Evolutionary conservation across 352 stramenopile species (phyloP).

Genomic region (Pythium periplocum): DNA sequence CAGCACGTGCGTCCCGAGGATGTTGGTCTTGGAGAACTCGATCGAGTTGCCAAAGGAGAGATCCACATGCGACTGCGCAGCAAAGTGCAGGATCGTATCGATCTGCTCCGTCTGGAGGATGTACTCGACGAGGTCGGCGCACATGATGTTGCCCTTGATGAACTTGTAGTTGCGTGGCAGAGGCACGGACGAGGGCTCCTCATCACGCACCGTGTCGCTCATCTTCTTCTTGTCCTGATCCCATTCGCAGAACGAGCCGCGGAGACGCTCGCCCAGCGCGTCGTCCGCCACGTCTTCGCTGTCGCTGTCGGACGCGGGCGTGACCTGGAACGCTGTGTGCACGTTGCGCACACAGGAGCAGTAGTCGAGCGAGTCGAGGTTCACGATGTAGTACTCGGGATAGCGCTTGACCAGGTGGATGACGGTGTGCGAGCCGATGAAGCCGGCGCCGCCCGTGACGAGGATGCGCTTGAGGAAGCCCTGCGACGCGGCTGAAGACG

Average conservation of each 20-base stretch:
- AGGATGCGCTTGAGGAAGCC: constrained; percentile 91
- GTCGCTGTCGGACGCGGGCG: constrained; percentile 9
- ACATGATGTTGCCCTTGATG: constrained; percentile 96
- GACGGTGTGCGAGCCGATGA: constrained; percentile 96
- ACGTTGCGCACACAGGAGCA: constrained; percentile 69
- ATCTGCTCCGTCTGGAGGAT: constrained; percentile 94
- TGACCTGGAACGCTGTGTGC: constrained; percentile 39
- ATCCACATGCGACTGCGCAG: constrained; percentile 97
- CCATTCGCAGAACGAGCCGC: constrained; percentile 55
- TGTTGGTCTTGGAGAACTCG: constrained; percentile 97
- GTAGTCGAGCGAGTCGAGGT: constrained; percentile 91
- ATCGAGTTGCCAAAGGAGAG: constrained; percentile 99
- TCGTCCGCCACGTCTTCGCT: constrained; percentile 28
- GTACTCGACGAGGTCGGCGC: constrained; percentile 92
- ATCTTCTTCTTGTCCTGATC: constrained; percentile 15
- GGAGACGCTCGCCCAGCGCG: constrained; percentile 34
- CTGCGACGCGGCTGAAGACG: not conserved
- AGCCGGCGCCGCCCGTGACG: constrained; percentile 95
- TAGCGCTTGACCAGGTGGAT: constrained; percentile 96
- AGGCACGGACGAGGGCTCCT: not conserved
- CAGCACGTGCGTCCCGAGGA: constrained; percentile 96
- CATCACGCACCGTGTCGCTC: not conserved
- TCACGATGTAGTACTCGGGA: constrained; percentile 96
- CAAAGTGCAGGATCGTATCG: constrained; percentile 98
- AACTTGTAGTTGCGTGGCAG: constrained; percentile 91